These are phyloP conservation scores for Mycena crocata DNA, from an alignment of 768 basidiomycete species.

Conservation along the genomic window DNA sequence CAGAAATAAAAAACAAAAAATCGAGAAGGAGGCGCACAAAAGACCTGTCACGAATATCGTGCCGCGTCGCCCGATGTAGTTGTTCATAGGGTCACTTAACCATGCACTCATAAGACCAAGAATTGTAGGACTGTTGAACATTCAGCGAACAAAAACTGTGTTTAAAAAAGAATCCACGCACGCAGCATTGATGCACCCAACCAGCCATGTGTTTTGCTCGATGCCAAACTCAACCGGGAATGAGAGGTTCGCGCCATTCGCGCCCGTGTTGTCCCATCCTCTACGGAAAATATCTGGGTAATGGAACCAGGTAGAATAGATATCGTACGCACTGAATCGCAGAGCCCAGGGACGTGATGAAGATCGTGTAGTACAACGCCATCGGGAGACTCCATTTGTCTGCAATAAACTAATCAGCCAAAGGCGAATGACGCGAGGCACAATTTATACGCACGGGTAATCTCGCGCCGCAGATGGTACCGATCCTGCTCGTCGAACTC, in stretches of 20 bases:
- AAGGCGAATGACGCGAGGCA: neutral
- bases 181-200: slow-evolving; percentile 70
- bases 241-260: slow-evolving; percentile 67
- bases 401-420: neutral
- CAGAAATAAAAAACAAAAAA: slow-evolving; percentile 54
- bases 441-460: slow-evolving; percentile 59
- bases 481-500: slow-evolving; percentile 53
- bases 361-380: slow-evolving; percentile 9
- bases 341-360: neutral
- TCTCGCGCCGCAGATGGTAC: slow-evolving; percentile 55
- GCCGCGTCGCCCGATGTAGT: slow-evolving; percentile 54
- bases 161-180: neutral
- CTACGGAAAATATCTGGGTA: neutral
- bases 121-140: neutral
- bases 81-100: slow-evolving; percentile 68
- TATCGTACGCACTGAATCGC: neutral
- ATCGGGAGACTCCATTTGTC: slow-evolving; percentile 2
- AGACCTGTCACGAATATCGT: slow-evolving; percentile 58
- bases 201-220: slow-evolving; percentile 61
- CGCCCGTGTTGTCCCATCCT: slow-evolving; percentile 59
- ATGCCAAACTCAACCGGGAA: slow-evolving; percentile 71
- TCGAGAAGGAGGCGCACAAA: slow-evolving; percentile 49
- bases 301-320: neutral
- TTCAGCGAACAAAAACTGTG: no score
- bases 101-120: slow-evolving; percentile 42